These are phyloP conservation scores for Mycena latifolia DNA, from an alignment of 768 basidiomycete species.

Conservation along the genomic window DNA sequence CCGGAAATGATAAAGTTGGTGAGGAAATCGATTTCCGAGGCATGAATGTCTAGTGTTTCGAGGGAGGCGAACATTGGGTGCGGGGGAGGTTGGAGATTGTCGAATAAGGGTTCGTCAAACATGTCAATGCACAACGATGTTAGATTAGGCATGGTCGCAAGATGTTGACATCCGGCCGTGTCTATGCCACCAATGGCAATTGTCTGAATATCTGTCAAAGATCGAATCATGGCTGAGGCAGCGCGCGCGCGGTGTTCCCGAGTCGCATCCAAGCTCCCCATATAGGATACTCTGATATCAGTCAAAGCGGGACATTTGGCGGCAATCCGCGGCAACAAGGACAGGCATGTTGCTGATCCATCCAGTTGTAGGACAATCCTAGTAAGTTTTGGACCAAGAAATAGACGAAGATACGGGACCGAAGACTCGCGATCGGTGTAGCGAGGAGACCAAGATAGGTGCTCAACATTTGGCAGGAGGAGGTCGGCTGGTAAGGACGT, in stretches of 20 bases:
- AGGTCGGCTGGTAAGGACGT: background rate
- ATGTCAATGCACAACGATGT: background rate
- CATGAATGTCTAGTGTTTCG: background rate
- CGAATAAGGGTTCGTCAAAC: background rate
- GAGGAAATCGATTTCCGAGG: background rate
- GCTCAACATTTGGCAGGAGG: background rate
- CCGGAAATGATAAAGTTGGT: background rate
- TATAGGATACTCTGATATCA: background rate
- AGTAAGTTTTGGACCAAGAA: background rate
- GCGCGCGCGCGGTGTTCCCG: background rate
- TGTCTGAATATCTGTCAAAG: background rate
- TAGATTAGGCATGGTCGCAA: background rate
- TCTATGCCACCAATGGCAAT: background rate
- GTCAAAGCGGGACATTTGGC: background rate
- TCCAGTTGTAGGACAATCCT: background rate
- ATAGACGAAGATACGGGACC: background rate
- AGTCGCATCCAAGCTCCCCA: background rate
- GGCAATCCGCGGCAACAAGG: background rate
- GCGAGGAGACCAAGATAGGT: background rate
- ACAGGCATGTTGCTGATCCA: background rate
- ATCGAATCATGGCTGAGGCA: background rate
- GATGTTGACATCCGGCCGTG: background rate
- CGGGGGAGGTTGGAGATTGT: background rate
- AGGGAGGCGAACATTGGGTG: background rate
- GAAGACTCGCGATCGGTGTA: no score